phyloP scores from a whole-genome alignment of 495 filamentous ascomycete species.

The Penicillium coffeae region DNA sequence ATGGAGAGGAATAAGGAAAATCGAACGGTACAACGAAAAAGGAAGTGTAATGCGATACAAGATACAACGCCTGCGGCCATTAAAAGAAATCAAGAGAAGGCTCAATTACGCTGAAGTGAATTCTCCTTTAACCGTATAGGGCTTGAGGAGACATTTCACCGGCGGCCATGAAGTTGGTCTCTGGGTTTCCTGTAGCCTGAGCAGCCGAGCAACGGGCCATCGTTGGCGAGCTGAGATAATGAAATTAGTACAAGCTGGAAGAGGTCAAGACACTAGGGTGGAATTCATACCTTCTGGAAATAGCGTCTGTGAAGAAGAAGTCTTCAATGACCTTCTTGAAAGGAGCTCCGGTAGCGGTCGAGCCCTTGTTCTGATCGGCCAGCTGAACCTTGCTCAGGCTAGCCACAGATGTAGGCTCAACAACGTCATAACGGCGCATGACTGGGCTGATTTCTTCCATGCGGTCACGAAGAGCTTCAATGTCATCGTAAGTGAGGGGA shows the following conservation, averaged over 20 bases:
- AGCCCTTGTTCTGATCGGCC: slow-evolving; percentile 90
- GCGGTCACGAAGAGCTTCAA: slow-evolving; percentile 79
- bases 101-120: background rate
- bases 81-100: slow-evolving; percentile 17
- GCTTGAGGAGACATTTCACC: slow-evolving; percentile 57
- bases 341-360: slow-evolving; percentile 58
- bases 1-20: slow-evolving; percentile 15
- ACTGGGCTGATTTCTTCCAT: slow-evolving; percentile 94
- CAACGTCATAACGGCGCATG: slow-evolving; percentile 81
- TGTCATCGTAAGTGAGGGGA: slow-evolving; percentile 87
- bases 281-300: slow-evolving; percentile 76
- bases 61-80: slow-evolving; percentile 44
- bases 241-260: slow-evolving; percentile 23
- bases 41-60: slow-evolving; percentile 40
- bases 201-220: slow-evolving; percentile 94
- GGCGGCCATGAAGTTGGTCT: slow-evolving; percentile 83
- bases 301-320: slow-evolving; percentile 96
- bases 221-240: slow-evolving; percentile 69
- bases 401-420: slow-evolving; percentile 69
- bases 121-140: slow-evolving; percentile 35
- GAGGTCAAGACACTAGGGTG: background rate
- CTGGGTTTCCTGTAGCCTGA: slow-evolving; percentile 63
- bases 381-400: slow-evolving; percentile 84
- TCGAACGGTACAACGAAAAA: slow-evolving; percentile 19
- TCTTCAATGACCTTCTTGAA: slow-evolving; percentile 85